Evolutionary conservation across 192 early-diverging fungal genomes (phyloP), one percentile per base, ranked within the genome.

Genomic region (Entomortierella lignicola): DNA sequence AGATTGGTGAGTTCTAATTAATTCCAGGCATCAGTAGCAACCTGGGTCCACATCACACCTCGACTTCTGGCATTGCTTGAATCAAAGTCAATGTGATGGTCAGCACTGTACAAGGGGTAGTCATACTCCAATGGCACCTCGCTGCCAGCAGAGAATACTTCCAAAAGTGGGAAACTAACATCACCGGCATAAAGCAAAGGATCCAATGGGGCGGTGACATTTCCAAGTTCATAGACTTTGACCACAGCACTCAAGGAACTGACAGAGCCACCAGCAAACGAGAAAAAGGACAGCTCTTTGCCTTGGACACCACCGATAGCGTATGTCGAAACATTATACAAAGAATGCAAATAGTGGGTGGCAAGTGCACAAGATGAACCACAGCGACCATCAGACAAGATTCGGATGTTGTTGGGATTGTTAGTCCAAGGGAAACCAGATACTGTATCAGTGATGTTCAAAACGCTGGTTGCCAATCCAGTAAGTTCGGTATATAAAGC

Each of bases 191-290:
- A 71, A 13, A 59, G 69, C 53, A 71, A 27, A 15, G 42, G 17
- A 0, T 21, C 6, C 6, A 71, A 12, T 3, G 32, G 48, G 17
- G 30, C 31, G 1, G 18, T 17, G 34, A 55, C 27, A 11, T 62
- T 17, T 25, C 7, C 21, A 0, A n/a, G 34, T 8, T 17, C 18
- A 17, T 31, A 61, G 27, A 48, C 43, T 20, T 25, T 21, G 1
- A 48, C 12, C 13, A 69, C 27, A 11, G 1, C 18, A 3, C 8
- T 39, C 48, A 60, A 30, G 0, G 11, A 0, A 0, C 47, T 37
- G 26, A 71, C 69, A 25, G 69, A 17, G 17, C 59, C 69, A 5
- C 69, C 69, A 0, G 69, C 59, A 47, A 71, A 71, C n/a, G 69
- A 71, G 48, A 55, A 71, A 20, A 62, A 34, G 11, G 69, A 71